Evolutionary conservation across 2,329 filamentous ascomycete genomes (phyloP).

Genomic region (Phialophora chinensis): DNA sequence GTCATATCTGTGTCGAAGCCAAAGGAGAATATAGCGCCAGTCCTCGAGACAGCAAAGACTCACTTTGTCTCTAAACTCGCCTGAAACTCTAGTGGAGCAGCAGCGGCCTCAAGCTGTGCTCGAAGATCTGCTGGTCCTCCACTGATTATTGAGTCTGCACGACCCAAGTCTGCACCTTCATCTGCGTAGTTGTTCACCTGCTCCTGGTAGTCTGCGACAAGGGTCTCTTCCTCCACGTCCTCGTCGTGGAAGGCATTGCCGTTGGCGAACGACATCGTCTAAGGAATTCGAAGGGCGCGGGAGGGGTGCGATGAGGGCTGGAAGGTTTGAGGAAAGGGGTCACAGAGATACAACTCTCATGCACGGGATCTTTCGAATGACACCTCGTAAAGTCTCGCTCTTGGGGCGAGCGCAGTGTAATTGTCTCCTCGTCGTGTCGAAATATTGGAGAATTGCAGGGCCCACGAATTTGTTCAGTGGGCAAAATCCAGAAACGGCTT

Average conservation of each 20-base stretch:
- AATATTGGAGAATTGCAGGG: constrained; percentile 10
- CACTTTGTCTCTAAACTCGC: constrained; percentile 96
- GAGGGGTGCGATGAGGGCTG: neutral
- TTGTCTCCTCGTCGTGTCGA: neutral
- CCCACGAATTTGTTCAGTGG: constrained; percentile 10
- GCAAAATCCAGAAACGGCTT: constrained; percentile 10
- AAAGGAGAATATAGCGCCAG: neutral
- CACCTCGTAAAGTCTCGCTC: neutral
- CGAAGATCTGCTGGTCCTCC: constrained; percentile 86
- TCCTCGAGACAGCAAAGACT: constrained; percentile 51
- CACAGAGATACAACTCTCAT: neutral
- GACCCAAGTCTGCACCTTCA: constrained; percentile 76
- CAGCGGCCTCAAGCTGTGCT: constrained; percentile 85
- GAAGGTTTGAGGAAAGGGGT: neutral
- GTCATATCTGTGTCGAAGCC: neutral
- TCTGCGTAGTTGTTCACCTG: constrained; percentile 96
- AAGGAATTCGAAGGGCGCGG: neutral
- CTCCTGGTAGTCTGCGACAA: constrained; percentile 94
- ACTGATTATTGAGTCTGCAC: constrained; percentile 67
- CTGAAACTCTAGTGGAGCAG: constrained; percentile 94
- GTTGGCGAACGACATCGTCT: constrained; percentile 54
- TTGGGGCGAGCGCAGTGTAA: neutral
- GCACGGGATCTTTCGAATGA: neutral
- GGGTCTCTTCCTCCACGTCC: constrained; percentile 93
- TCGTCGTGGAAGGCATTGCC: constrained; percentile 63